These are phyloP conservation scores for Dittrichia graveolens DNA, from an alignment of 129 eudicot genomes.

Conservation along the genomic window DNA sequence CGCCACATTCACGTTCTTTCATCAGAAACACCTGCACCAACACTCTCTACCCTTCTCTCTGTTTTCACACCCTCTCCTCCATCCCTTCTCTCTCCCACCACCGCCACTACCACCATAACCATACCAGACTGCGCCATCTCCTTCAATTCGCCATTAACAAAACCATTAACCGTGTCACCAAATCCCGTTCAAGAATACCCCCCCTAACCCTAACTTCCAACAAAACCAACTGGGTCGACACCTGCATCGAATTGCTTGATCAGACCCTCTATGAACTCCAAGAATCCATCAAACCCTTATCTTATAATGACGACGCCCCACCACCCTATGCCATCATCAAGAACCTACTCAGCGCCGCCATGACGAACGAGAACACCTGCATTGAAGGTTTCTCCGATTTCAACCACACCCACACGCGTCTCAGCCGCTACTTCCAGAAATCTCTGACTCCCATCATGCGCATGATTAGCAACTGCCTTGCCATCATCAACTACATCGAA, in stretches of 20 bases:
- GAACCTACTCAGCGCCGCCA: conserved; percentile 83
- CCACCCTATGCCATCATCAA: conserved; percentile 51
- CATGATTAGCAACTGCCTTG: conserved; percentile 78
- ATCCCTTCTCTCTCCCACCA: conserved; percentile 9
- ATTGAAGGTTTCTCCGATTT: conserved; percentile 63
- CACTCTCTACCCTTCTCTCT: conserved; percentile 63
- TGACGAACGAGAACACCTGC: conserved; percentile 90
- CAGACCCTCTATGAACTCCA: conserved; percentile 64
- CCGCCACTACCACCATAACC: conserved; percentile 16
- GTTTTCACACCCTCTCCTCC: conserved; percentile 52
- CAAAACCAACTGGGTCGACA: conserved; percentile 45
- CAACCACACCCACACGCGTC: not conserved
- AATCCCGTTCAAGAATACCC: conserved; percentile 27
- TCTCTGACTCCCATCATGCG: conserved; percentile 60
- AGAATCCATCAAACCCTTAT: conserved; percentile 46
- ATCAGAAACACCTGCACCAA: conserved; percentile 61
- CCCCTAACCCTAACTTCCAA: conserved; percentile 27
- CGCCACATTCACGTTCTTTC: conserved; percentile 30
- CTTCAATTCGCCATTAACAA: conserved; percentile 49
- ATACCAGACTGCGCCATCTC: conserved; percentile 30
- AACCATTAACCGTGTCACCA: conserved; percentile 40
- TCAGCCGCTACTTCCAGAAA: conserved; percentile 40
- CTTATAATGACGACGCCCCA: not conserved
- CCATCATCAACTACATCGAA: conserved; percentile 57
- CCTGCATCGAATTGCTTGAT: conserved; percentile 71